Evolutionary conservation across 495 filamentous ascomycete genomes (phyloP).

Genomic region (Hypoxylon trugodes): DNA sequence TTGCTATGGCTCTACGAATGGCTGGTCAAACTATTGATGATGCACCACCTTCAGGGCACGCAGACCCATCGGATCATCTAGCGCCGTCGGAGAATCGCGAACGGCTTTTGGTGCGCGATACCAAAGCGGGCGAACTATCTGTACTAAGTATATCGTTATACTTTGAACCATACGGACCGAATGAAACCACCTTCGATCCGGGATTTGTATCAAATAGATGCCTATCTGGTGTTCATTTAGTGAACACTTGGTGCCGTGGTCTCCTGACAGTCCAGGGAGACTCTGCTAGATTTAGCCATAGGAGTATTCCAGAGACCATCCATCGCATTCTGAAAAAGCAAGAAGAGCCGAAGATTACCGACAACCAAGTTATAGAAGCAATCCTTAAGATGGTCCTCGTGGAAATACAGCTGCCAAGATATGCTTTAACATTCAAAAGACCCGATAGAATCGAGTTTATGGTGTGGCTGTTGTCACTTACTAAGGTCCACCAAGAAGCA

Average conservation of each 20-base stretch:
- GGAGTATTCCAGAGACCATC: not conserved
- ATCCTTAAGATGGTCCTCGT: not conserved
- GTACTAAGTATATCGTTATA: not conserved
- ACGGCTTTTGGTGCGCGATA: too few relatives aligned
- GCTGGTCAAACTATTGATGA: not conserved
- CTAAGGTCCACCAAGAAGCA: too few relatives aligned
- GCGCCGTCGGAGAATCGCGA: not conserved
- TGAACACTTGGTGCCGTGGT: not conserved
- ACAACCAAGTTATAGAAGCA: not conserved
- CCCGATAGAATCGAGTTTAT: not conserved
- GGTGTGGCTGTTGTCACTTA: too few relatives aligned
- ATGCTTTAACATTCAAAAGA: not conserved
- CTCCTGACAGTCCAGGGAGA: not conserved
- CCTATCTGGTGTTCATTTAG: not conserved
- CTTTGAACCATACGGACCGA: not conserved
- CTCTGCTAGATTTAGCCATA: not conserved
- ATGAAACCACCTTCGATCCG: not conserved
- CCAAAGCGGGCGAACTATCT: too few relatives aligned
- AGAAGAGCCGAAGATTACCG: not conserved
- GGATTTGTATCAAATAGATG: not conserved
- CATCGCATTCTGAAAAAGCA: not conserved
- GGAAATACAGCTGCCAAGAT: not conserved
- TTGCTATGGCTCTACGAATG: not conserved
- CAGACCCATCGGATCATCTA: not conserved
- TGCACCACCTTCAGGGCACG: not conserved